A percentile compares a stretch with the other conserved stretches of the same genome.
Evolutionary conservation across 2,329 filamentous ascomycete genomes (phyloP).

Genomic region (Canariomyces notabilis): DNA sequence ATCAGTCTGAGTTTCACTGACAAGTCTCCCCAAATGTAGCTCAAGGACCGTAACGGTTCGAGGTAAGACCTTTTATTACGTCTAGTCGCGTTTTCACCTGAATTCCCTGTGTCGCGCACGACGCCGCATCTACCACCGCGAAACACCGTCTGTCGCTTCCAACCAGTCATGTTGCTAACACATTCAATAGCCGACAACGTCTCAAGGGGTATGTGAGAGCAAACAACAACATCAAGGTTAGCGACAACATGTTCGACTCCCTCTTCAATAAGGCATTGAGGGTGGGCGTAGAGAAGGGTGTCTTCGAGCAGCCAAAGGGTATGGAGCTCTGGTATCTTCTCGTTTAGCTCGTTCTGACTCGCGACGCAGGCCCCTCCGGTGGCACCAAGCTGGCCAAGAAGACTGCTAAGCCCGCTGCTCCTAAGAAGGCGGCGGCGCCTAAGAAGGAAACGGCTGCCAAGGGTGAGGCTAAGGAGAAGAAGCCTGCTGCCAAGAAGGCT

Average conservation of each 20-base stretch:
- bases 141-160: slow-evolving; percentile 14
- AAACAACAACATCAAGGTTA: slow-evolving; percentile 45
- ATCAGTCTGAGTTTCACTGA: slow-evolving; percentile 34
- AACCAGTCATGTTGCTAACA: slow-evolving; percentile 28
- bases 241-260: slow-evolving; percentile 56
- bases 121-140: neutral
- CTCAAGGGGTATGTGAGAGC: slow-evolving; percentile 58
- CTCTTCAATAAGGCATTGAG: slow-evolving; percentile 85
- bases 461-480: slow-evolving; percentile 27
- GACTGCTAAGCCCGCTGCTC: slow-evolving; percentile 37
- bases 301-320: slow-evolving; percentile 91
- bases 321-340: slow-evolving; percentile 33
- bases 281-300: slow-evolving; percentile 76
- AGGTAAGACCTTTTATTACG: slow-evolving; percentile 34
- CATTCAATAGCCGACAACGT: slow-evolving; percentile 45
- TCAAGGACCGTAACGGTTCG: slow-evolving; percentile 59
- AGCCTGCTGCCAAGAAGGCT: slow-evolving; percentile 31
- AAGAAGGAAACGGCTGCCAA: slow-evolving; percentile 23
- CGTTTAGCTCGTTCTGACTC: slow-evolving; percentile 20
- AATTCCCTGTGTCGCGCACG: slow-evolving; percentile 12
- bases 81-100: slow-evolving; percentile 13
- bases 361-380: slow-evolving; percentile 68
- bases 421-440: slow-evolving; percentile 31
- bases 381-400: slow-evolving; percentile 92
- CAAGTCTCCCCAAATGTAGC: slow-evolving; percentile 38